Conservation (phyloP, 179 eudicot genomes). For the Silene noctiflora region DNA sequence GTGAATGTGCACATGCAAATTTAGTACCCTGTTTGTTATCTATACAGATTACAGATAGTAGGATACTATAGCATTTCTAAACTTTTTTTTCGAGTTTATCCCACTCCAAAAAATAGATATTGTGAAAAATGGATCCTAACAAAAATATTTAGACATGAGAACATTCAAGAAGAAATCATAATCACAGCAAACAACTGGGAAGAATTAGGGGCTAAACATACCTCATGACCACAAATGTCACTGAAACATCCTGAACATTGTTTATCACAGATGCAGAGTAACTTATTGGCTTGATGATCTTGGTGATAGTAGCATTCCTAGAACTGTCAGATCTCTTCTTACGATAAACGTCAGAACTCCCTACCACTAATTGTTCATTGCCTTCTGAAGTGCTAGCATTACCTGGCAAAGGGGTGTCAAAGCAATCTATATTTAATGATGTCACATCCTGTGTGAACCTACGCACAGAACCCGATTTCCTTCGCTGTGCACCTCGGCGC, state of each 20-base stretch:
- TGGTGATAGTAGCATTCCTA: constrained; percentile 47
- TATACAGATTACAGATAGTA: background rate
- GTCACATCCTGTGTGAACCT: constrained; percentile 59
- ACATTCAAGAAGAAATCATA: background rate
- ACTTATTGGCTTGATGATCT: constrained; percentile 72
- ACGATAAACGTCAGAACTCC: constrained; percentile 33
- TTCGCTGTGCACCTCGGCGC: constrained; percentile 64
- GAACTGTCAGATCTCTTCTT: constrained; percentile 44
- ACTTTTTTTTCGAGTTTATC: background rate
- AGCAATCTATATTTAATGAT: constrained; percentile 31
- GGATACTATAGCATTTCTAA: background rate
- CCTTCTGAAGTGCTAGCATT: constrained; percentile 34
- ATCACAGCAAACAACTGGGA: background rate
- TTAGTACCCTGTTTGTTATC: background rate
- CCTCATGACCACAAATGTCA: constrained; percentile 79
- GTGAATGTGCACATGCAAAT: background rate
- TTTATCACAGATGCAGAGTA: constrained; percentile 55
- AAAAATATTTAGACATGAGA: constrained; percentile 4
- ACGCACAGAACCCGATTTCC: constrained; percentile 86
- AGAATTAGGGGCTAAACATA: constrained; percentile 21
- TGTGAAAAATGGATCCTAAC: background rate
- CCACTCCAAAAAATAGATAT: background rate
- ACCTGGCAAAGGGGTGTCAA: constrained; percentile 27
- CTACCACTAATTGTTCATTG: constrained; percentile 30
- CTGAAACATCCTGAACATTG: constrained; percentile 56